phyloP scores from a whole-genome alignment of 2,329 filamentous ascomycete genomes.

The Fusarium concolor region DNA sequence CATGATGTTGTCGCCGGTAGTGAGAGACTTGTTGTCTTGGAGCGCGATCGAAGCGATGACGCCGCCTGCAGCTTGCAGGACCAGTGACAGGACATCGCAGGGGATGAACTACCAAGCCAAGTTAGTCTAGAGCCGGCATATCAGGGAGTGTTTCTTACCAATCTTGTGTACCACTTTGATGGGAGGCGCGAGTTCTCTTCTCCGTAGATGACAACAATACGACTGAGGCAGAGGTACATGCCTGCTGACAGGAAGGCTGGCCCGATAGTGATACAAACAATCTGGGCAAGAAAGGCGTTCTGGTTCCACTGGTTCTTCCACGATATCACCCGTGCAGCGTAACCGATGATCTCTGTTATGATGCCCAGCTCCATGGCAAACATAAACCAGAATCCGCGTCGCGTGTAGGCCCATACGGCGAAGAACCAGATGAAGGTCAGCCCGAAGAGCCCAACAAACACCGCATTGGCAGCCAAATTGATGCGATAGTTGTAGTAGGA shows the following conservation, averaged over 20 bases:
- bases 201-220: neutral
- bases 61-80: neutral
- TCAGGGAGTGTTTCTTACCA: neutral
- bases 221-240: neutral
- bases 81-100: neutral
- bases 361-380: neutral
- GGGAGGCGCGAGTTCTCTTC: neutral
- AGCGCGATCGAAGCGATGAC: neutral
- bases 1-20: neutral
- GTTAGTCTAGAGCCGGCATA: neutral
- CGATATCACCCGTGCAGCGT: neutral
- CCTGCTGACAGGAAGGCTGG: neutral
- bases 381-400: conserved; percentile 4
- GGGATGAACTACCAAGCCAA: neutral
- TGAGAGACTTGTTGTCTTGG: neutral
- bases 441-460: neutral
- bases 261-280: neutral
- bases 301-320: conserved; percentile 4
- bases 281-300: neutral
- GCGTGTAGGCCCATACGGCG: neutral
- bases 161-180: neutral
- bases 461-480: neutral
- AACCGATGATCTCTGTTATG: neutral
- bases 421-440: neutral
- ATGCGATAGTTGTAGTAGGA: conserved; percentile 1